Percentiles rank a stretch among this genome's conserved stretches.
Evolutionary conservation across 1,139 yeast genomes (phyloP).

Genomic region (Oligophagozyma castellii): DNA sequence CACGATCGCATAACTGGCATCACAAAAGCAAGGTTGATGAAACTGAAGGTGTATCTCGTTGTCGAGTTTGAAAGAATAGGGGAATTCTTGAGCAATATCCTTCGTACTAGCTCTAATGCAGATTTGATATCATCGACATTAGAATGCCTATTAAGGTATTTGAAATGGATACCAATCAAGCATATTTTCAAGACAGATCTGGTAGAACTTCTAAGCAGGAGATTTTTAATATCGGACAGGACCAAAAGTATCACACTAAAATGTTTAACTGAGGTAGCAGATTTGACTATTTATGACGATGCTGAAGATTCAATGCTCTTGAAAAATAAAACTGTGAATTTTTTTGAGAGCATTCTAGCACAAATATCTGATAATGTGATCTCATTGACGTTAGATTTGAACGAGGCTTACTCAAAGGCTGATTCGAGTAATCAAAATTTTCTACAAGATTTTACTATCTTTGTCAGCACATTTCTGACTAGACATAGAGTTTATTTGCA

Average conservation of each 20-base stretch:
- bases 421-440: conserved; percentile 76
- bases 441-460: conserved; percentile 86
- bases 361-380: conserved; percentile 46
- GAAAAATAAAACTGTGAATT: conserved; percentile 31
- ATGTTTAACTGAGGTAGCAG: conserved; percentile 84
- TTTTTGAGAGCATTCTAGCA: conserved; percentile 60
- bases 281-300: conserved; percentile 43
- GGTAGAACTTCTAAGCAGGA: conserved; percentile 51
- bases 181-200: conserved; percentile 78
- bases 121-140: not conserved
- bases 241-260: conserved; percentile 73
- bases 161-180: conserved; percentile 85
- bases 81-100: conserved; percentile 49
- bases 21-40: conserved; percentile 84
- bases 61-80: conserved; percentile 85
- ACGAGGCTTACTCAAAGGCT: conserved; percentile 57
- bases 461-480: conserved; percentile 65
- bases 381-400: conserved; percentile 60
- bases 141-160: conserved; percentile 36
- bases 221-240: conserved; percentile 61
- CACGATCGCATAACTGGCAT: conserved; percentile 86
- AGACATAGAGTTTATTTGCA: conserved; percentile 68
- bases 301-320: conserved; percentile 31
- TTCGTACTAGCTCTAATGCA: not conserved
- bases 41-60: conserved; percentile 65